Percentiles rank a stretch among this genome's conserved stretches.
Conservation (phyloP, 2,329 filamentous ascomycete species). For the Fusarium sp. region DNA sequence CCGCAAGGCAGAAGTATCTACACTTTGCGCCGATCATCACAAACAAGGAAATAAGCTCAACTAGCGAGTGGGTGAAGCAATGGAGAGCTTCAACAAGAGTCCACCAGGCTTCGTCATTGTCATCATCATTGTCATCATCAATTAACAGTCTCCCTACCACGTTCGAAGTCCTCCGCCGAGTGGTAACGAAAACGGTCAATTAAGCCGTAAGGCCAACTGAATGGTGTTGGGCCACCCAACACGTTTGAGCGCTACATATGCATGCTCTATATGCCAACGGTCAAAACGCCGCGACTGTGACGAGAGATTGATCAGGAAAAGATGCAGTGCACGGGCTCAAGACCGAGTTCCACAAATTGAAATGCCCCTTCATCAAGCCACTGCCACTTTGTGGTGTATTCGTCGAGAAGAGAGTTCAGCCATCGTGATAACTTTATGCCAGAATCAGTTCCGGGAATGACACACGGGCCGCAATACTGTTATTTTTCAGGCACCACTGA, state of each 20-base stretch:
- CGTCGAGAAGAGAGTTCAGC: slow-evolving; percentile 33
- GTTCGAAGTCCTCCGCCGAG: slow-evolving; percentile 5
- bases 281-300: slow-evolving; percentile 15
- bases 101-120: slow-evolving; percentile 38
- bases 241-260: slow-evolving; percentile 19
- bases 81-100: slow-evolving; percentile 10
- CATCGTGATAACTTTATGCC: slow-evolving; percentile 18
- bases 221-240: slow-evolving; percentile 10
- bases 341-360: slow-evolving; percentile 7
- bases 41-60: slow-evolving; percentile 41
- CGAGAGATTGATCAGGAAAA: slow-evolving; percentile 24
- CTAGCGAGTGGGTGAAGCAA: slow-evolving; percentile 13
- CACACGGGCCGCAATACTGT: slow-evolving; percentile 31
- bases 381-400: background rate
- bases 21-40: slow-evolving; percentile 32
- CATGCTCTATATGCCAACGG: slow-evolving; percentile 36
- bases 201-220: background rate
- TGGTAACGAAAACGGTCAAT: slow-evolving; percentile 11
- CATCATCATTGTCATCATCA: slow-evolving; percentile 30
- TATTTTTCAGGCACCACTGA: slow-evolving; percentile 27
- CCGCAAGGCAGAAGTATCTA: slow-evolving; percentile 41
- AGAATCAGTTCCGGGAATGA: slow-evolving; percentile 23
- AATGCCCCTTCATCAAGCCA: background rate
- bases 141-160: slow-evolving; percentile 5
- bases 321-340: slow-evolving; percentile 14